Evolutionary conservation across 2,329 filamentous ascomycete species (phyloP), one percentile per base, ranked within the genome.

Genomic region (Tolypocladium sp.): DNA sequence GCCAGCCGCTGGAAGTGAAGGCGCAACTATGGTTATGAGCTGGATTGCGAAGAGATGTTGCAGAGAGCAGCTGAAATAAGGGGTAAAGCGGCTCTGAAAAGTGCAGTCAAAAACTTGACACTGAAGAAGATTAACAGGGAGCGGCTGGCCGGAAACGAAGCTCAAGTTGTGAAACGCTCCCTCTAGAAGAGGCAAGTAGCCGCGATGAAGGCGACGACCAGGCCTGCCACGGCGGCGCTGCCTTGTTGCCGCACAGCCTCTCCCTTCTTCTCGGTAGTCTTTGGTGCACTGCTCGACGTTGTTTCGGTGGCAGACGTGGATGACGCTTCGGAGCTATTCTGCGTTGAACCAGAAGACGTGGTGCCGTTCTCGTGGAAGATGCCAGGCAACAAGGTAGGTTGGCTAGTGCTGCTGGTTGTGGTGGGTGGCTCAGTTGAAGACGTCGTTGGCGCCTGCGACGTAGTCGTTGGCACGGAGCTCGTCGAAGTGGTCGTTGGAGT

Each of bases 351-450:
- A 17, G 65, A 55, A 17, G 68, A 66, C 15, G 67, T 63, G 22
- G 74, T 79, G 62, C 67, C 68, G 59, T 81, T 81, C 72, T 84
- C 80, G 59, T 79, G 79, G 75, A 84, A 85, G 64, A 85, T 75
- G 64, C 77, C 81, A 17, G 77, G 77, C 59, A 67, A 62, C 44
- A 73, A 66, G n/a, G 69, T 72, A 8, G 70, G 68, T 1, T 35
- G 46, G 57, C 8, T 41, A 1, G 41, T 37, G 42, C 61, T 60
- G 54, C 62, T 63, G 25, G 63, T 58, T 12, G 64, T 59, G 13
- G 60, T 57, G 9, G 60, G 60, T 2, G 61, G 63, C 25, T 49
- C 54, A n/a, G 51, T 35, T 17, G 44, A 56, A 15, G 30, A 49
- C n/a, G n/a, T 57, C 59, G 62, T 33, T 5, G 30, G 2, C 10